These are phyloP conservation scores for Adansonia rubrostipa DNA, from an alignment of 441 rosid genomes.

Conservation along the genomic window DNA sequence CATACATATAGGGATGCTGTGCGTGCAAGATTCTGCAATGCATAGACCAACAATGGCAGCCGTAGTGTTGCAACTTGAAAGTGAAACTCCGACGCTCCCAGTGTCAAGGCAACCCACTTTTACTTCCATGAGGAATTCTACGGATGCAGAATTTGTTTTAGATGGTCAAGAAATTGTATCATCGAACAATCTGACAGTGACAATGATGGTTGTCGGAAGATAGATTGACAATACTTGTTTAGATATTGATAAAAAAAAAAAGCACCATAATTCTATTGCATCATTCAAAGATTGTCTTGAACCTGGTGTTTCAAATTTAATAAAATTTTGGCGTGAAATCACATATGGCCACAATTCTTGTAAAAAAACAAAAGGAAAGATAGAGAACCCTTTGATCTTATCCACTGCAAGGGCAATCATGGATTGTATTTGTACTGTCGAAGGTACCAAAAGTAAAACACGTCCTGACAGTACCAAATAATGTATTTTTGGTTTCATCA, in stretches of 20 bases:
- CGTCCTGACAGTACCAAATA: too few relatives aligned
- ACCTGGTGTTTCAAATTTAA: background rate
- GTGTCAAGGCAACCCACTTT: constrained; percentile 40
- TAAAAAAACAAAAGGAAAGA: too few relatives aligned
- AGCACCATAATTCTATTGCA: background rate
- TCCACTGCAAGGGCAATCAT: too few relatives aligned
- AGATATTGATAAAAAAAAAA: background rate
- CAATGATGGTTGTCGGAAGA: constrained; percentile 35
- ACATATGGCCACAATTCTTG: too few relatives aligned
- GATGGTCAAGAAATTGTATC: constrained; percentile 33
- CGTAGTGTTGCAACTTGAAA: constrained; percentile 40
- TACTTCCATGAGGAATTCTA: constrained; percentile 32
- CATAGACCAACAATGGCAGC: constrained; percentile 42
- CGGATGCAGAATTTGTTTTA: constrained; percentile 19
- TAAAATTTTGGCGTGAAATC: too few relatives aligned
- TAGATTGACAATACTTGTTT: constrained; percentile 10
- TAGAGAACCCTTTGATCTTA: too few relatives aligned
- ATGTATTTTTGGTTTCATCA: too few relatives aligned
- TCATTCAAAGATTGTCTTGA: background rate
- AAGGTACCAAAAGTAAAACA: too few relatives aligned
- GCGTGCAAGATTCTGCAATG: constrained; percentile 47
- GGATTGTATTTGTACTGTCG: too few relatives aligned
- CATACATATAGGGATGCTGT: constrained; percentile 45
- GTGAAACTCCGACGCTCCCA: constrained; percentile 32
- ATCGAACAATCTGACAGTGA: constrained; percentile 36